phyloP scores from a whole-genome alignment of 2,329 filamentous ascomycete genomes.

The Diaporthe sp. region DNA sequence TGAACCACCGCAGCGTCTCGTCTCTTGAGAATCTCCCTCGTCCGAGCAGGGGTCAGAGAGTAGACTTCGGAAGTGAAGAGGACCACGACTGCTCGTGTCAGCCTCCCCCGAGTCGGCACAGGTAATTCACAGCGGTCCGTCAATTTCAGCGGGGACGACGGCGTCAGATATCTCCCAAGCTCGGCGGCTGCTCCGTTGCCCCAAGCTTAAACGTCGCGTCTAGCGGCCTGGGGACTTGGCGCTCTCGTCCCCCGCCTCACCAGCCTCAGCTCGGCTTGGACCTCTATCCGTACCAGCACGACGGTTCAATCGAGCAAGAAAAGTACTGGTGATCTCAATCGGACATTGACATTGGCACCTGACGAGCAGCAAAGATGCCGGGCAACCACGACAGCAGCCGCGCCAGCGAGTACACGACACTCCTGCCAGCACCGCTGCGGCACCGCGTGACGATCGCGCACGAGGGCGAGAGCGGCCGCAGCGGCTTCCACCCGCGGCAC shows the following conservation, averaged over 20 bases:
- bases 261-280: background rate
- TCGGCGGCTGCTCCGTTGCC: conserved; percentile 1
- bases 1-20: background rate
- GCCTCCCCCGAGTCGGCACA: background rate
- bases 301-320: background rate
- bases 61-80: background rate
- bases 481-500: conserved; percentile 68
- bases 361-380: conserved; percentile 4
- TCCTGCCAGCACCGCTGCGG: background rate
- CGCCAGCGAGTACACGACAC: conserved; percentile 24
- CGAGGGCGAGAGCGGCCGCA: conserved; percentile 76
- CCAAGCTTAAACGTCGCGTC: conserved; percentile 2
- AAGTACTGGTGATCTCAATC: background rate
- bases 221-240: conserved; percentile 15
- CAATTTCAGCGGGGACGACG: background rate
- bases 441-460: conserved; percentile 46
- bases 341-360: background rate
- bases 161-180: background rate
- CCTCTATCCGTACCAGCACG: background rate
- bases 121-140: background rate
- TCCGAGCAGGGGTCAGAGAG: background rate
- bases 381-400: background rate
- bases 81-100: background rate
- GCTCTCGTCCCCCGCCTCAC: background rate
- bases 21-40: background rate